Evolutionary conservation across 2,329 filamentous ascomycete species (phyloP).

Genomic region (Berkeleyomyces basicola): DNA sequence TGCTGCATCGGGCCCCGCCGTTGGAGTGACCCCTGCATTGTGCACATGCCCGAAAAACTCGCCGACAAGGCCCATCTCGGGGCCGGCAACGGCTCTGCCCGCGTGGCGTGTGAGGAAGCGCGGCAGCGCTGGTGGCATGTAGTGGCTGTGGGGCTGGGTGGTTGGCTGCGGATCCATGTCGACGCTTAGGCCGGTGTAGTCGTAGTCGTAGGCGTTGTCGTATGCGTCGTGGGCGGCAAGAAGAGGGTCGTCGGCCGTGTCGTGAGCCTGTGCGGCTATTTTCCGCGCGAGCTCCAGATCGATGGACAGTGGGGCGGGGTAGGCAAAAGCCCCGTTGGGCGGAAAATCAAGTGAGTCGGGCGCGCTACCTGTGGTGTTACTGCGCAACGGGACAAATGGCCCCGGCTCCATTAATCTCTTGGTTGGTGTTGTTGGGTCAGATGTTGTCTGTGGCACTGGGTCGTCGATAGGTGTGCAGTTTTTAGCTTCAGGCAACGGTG

Average conservation of each 20-base stretch:
- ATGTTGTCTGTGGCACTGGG: neutral
- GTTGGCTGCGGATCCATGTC: neutral
- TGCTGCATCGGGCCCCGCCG: neutral
- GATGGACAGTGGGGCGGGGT: neutral
- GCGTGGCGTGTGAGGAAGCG: neutral
- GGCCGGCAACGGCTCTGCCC: neutral
- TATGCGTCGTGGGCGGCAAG: neutral
- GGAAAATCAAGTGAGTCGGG: neutral
- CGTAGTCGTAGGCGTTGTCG: neutral
- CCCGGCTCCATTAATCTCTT: neutral
- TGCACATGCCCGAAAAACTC: slow-evolving; percentile 43
- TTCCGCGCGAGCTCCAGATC: neutral
- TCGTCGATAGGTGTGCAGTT: neutral
- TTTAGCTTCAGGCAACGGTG: neutral
- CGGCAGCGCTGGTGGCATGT: neutral
- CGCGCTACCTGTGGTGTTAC: neutral
- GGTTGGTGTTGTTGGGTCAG: neutral
- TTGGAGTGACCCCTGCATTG: slow-evolving; percentile 33
- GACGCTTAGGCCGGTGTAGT: neutral
- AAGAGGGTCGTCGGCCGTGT: neutral
- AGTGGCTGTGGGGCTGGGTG: neutral
- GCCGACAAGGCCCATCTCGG: slow-evolving; percentile 32
- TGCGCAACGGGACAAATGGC: neutral
- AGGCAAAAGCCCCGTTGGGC: neutral
- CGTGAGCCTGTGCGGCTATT: neutral